phyloP scores from a whole-genome alignment of 176 grass and related monocot species.

The Thinopyrum elongatum region DNA sequence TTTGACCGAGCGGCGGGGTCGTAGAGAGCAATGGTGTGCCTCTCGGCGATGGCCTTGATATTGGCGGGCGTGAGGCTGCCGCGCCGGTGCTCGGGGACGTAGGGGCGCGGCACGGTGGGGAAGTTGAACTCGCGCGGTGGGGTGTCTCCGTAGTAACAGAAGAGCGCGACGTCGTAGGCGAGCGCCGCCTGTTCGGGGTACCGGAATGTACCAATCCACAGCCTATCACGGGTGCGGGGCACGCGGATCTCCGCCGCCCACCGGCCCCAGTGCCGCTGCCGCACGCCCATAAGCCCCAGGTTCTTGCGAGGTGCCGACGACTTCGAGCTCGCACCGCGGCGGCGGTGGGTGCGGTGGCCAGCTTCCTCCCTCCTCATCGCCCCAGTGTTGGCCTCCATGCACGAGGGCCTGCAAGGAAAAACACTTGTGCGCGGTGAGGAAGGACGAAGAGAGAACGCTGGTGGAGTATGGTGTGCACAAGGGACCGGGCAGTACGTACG shows the following conservation, averaged over 20 bases:
- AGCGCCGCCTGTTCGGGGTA: slow-evolving; percentile 7
- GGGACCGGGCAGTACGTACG: background rate
- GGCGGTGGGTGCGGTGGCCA: too few relatives aligned
- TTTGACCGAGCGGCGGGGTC: background rate
- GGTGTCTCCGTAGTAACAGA: slow-evolving; percentile 31
- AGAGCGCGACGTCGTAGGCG: slow-evolving; percentile 40
- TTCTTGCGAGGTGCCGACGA: background rate
- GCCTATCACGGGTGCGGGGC: background rate
- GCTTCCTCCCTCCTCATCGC: background rate
- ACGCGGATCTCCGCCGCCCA: slow-evolving; percentile 48
- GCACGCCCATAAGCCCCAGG: slow-evolving; percentile 22
- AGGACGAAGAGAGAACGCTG: background rate
- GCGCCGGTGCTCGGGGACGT: background rate
- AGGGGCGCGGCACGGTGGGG: slow-evolving; percentile 22
- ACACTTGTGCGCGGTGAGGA: background rate
- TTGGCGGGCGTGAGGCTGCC: background rate
- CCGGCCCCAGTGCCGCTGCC: slow-evolving; percentile 6
- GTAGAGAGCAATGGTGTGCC: background rate
- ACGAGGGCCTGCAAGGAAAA: background rate
- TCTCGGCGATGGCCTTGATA: slow-evolving; percentile 34
- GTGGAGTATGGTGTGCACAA: background rate
- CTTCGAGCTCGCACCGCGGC: too few relatives aligned
- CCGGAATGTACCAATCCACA: slow-evolving; percentile 42
- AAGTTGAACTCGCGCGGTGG: slow-evolving; percentile 26
- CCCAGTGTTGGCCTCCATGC: background rate